Percentiles rank a stretch among this genome's conserved stretches.
Evolutionary conservation across 371 early-diverging fungal genomes (phyloP).

Genomic region (Circinella minor): DNA sequence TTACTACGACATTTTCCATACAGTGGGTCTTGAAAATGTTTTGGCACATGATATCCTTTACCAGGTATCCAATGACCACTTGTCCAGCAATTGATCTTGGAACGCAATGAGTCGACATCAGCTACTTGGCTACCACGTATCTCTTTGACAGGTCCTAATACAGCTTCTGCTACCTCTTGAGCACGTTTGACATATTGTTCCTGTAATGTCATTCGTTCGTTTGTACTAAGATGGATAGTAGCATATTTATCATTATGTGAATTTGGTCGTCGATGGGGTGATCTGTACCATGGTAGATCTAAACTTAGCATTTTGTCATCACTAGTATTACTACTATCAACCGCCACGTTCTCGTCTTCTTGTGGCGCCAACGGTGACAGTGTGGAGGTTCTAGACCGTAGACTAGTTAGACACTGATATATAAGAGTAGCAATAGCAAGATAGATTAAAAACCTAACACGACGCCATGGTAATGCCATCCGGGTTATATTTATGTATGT

Average conservation of each 20-base stretch:
- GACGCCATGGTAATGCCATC: constrained; percentile 1
- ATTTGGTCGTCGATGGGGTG: background rate
- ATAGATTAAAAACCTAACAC: constrained; percentile 4
- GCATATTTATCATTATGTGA: background rate
- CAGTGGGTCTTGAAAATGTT: constrained; percentile 49
- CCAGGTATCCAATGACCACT: constrained; percentile 19
- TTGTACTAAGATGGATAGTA: background rate
- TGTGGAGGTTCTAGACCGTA: background rate
- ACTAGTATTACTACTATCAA: background rate
- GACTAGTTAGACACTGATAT: background rate
- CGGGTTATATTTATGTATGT: background rate
- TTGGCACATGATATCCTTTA: constrained; percentile 6
- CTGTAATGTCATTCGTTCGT: background rate
- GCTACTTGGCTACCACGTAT: constrained; percentile 15
- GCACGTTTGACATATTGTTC: constrained; percentile 4
- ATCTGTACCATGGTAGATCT: constrained; percentile 10
- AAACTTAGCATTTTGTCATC: background rate
- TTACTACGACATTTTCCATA: constrained; percentile 24
- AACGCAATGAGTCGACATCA: constrained; percentile 11
- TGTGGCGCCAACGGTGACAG: background rate
- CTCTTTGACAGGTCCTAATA: constrained; percentile 8
- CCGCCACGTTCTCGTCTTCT: background rate
- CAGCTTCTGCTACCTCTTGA: constrained; percentile 9
- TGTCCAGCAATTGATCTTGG: constrained; percentile 25
- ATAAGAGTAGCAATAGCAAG: background rate